These are phyloP conservation scores for Aspergillus fumigatiaffinis DNA, from an alignment of 2,329 filamentous ascomycete species.

Conservation along the genomic window DNA sequence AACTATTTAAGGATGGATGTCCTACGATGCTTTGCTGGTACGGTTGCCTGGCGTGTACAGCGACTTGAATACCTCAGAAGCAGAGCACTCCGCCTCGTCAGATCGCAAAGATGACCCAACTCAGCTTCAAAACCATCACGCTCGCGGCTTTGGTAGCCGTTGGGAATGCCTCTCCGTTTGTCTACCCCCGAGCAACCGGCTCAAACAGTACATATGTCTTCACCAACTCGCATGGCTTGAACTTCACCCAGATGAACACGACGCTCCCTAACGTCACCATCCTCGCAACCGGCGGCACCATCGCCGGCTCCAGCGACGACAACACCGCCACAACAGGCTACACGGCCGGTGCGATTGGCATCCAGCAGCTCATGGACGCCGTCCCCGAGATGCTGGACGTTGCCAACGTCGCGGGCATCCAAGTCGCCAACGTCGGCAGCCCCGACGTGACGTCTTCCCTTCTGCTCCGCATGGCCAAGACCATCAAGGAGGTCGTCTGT, in stretches of 20 bases:
- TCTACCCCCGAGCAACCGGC: conserved; percentile 13
- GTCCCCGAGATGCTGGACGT: conserved; percentile 24
- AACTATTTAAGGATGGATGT: not conserved
- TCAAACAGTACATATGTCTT: conserved; percentile 17
- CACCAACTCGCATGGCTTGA: conserved; percentile 24
- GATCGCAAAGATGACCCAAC: not conserved
- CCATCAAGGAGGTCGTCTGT: conserved; percentile 19
- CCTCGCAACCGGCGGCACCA: conserved; percentile 23
- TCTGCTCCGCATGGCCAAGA: conserved; percentile 19
- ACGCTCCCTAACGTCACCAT: conserved; percentile 24
- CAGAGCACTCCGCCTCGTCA: not conserved
- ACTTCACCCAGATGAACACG: conserved; percentile 23
- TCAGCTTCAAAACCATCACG: conserved; percentile 13
- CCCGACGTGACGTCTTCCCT: conserved; percentile 21
- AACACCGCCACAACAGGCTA: conserved; percentile 26
- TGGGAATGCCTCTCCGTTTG: conserved; percentile 19
- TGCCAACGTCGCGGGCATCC: conserved; percentile 25
- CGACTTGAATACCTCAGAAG: not conserved
- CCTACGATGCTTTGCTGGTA: not conserved
- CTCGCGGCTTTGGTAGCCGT: conserved; percentile 15
- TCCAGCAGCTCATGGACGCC: conserved; percentile 21
- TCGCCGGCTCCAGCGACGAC: conserved; percentile 21
- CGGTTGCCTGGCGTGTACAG: not conserved
- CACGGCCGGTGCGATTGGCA: conserved; percentile 20
- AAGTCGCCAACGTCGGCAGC: conserved; percentile 26